phyloP scores from a whole-genome alignment of 768 basidiomycete species.

The Phanerochaete carnosa region DNA sequence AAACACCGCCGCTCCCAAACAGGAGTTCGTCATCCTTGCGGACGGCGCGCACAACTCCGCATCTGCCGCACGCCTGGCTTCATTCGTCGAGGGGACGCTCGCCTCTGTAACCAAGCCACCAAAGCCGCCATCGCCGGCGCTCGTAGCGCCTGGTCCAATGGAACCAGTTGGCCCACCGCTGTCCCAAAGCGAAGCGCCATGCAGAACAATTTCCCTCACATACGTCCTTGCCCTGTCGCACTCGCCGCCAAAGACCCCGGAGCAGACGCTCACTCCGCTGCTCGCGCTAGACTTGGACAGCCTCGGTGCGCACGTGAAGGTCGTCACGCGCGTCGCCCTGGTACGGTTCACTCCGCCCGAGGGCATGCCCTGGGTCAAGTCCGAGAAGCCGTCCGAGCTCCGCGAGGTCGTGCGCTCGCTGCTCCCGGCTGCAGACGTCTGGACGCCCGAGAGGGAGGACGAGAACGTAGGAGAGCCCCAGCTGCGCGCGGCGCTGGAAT shows the following conservation, averaged over 20 bases:
- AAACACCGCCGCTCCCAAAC: neutral
- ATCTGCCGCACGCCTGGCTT: slow-evolving; percentile 62
- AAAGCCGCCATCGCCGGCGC: neutral
- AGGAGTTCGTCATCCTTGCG: slow-evolving; percentile 51
- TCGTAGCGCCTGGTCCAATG: neutral
- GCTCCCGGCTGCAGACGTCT: slow-evolving; percentile 44
- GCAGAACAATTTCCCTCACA: slow-evolving; percentile 43
- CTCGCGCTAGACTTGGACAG: slow-evolving; percentile 32
- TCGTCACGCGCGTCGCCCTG: slow-evolving; percentile 48
- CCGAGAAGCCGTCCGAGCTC: slow-evolving; percentile 53
- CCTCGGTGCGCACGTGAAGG: slow-evolving; percentile 5
- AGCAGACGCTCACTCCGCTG: slow-evolving; percentile 67
- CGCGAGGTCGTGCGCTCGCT: slow-evolving; percentile 40
- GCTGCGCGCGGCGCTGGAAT: slow-evolving; percentile 49
- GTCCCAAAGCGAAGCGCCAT: slow-evolving; percentile 1
- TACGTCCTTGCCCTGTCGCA: slow-evolving; percentile 82
- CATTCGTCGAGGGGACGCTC: slow-evolving; percentile 52
- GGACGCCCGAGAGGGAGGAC: slow-evolving; percentile 35
- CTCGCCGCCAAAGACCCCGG: slow-evolving; percentile 81
- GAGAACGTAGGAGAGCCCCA: slow-evolving; percentile 27
- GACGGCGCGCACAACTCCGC: slow-evolving; percentile 95
- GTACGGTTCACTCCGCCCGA: slow-evolving; percentile 68
- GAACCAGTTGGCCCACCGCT: neutral
- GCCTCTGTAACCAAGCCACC: slow-evolving; percentile 19
- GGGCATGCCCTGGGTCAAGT: slow-evolving; percentile 92